Evolutionary conservation across 2,329 filamentous ascomycete species (phyloP).

Genomic region (Aspergillus transmontanensis): DNA sequence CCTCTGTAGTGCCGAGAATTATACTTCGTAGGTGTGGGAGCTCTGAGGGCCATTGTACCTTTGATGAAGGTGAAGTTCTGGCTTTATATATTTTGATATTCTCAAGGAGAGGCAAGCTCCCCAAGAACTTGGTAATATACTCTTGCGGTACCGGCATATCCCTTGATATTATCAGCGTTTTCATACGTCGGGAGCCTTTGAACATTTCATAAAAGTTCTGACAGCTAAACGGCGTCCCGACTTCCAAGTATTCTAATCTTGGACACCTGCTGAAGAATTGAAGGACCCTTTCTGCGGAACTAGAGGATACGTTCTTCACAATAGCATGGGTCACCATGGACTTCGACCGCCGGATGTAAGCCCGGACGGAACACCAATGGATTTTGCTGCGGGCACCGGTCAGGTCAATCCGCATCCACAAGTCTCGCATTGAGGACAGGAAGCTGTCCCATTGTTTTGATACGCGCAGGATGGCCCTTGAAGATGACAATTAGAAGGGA

Average conservation of each 20-base stretch:
- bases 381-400: constrained; percentile 48
- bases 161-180: constrained; percentile 27
- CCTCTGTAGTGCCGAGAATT: constrained; percentile 22
- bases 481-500: constrained; percentile 4
- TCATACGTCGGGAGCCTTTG: constrained; percentile 28
- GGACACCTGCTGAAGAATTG: constrained; percentile 39
- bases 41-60: constrained; percentile 24
- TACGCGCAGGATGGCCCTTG: constrained; percentile 54
- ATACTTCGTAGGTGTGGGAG: constrained; percentile 37
- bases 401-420: constrained; percentile 60
- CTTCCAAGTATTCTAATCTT: constrained; percentile 34
- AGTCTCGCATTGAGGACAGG: constrained; percentile 47
- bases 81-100: constrained; percentile 28
- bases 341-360: constrained; percentile 39
- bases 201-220: constrained; percentile 30
- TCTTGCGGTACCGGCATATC: constrained; percentile 29
- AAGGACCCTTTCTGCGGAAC: constrained; percentile 28
- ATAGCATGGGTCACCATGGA: constrained; percentile 35
- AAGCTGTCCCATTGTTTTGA: constrained; percentile 59
- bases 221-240: constrained; percentile 23
- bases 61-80: constrained; percentile 15
- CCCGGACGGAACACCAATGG: constrained; percentile 35
- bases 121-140: constrained; percentile 27
- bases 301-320: constrained; percentile 30
- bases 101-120: constrained; percentile 31